Evolutionary conservation across 305 asterid genomes (phyloP).

Genomic region (Fraxinus floribunda): DNA sequence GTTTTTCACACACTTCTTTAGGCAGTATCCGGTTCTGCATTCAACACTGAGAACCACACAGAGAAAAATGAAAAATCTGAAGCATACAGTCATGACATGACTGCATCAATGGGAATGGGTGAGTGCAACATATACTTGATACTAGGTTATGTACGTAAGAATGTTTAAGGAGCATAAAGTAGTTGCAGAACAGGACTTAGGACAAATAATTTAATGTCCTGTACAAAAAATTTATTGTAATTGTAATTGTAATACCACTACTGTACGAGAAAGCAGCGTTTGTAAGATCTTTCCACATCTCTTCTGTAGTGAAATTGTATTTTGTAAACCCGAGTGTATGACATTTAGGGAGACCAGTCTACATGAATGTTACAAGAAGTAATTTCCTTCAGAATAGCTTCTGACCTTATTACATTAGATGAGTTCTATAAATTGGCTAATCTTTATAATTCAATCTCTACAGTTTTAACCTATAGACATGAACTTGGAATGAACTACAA

Average conservation of each 20-base stretch:
- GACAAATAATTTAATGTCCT: background rate
- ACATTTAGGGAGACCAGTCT: background rate
- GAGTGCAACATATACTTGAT: conserved; percentile 22
- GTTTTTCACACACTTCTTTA: conserved; percentile 20
- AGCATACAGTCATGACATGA: conserved; percentile 87
- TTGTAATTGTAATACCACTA: background rate
- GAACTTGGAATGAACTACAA: conserved; percentile 95
- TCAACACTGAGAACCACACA: conserved; percentile 52
- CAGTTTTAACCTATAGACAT: conserved; percentile 89
- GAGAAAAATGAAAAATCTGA: conserved; percentile 61
- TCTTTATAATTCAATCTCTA: conserved; percentile 10
- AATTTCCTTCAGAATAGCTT: background rate
- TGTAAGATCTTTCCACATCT: background rate
- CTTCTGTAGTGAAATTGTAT: background rate
- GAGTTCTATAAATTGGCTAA: conserved; percentile 21
- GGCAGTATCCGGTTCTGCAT: conserved; percentile 73
- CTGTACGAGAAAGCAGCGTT: background rate
- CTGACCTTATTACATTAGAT: background rate
- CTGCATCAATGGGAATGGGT: conserved; percentile 99
- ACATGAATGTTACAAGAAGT: background rate
- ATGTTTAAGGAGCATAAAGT: background rate
- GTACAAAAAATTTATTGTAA: background rate
- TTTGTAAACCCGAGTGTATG: background rate
- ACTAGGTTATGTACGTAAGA: background rate
- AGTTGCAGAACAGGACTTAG: background rate